Conservation (phyloP, 306 rosid species). For the Sophora flavescens region DNA sequence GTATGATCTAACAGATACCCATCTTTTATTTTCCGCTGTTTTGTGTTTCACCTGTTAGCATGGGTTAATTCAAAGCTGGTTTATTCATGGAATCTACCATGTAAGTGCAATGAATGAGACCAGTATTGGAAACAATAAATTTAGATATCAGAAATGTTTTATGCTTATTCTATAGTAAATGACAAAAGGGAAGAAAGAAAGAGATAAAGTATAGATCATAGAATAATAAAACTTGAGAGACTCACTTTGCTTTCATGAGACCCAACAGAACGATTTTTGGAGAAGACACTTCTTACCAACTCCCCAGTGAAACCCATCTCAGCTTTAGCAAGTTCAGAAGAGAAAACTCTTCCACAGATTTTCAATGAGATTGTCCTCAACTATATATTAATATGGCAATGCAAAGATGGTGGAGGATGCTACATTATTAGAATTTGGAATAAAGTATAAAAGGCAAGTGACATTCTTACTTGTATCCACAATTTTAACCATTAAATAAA, state of each 20-base stretch:
- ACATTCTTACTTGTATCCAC: conserved; percentile 47
- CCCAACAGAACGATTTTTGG: conserved; percentile 58
- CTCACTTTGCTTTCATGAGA: conserved; percentile 73
- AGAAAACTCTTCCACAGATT: conserved; percentile 34
- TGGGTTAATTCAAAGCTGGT: conserved; percentile 40
- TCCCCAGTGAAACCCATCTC: conserved; percentile 87
- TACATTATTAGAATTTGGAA: conserved; percentile 46
- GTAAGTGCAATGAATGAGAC: conserved; percentile 1
- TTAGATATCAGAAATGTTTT: background rate
- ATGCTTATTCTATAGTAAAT: background rate
- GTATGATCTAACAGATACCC: conserved; percentile 84
- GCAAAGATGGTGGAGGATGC: conserved; percentile 44
- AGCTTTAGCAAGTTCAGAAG: conserved; percentile 37
- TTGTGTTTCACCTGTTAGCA: conserved; percentile 62
- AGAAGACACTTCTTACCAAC: conserved; percentile 82
- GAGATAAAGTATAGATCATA: background rate
- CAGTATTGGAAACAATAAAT: conserved; percentile 3
- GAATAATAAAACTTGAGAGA: conserved; percentile 20
- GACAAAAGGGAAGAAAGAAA: conserved; percentile 12
- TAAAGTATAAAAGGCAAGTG: conserved; percentile 49
- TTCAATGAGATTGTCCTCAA: conserved; percentile 41
- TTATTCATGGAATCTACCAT: conserved; percentile 9
- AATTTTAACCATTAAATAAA: conserved; percentile 41
- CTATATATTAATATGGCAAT: conserved; percentile 49
- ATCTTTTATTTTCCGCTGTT: conserved; percentile 67